These are phyloP conservation scores for Knoxdaviesia capensis DNA, from an alignment of 2,329 filamentous ascomycete genomes.

Conservation along the genomic window DNA sequence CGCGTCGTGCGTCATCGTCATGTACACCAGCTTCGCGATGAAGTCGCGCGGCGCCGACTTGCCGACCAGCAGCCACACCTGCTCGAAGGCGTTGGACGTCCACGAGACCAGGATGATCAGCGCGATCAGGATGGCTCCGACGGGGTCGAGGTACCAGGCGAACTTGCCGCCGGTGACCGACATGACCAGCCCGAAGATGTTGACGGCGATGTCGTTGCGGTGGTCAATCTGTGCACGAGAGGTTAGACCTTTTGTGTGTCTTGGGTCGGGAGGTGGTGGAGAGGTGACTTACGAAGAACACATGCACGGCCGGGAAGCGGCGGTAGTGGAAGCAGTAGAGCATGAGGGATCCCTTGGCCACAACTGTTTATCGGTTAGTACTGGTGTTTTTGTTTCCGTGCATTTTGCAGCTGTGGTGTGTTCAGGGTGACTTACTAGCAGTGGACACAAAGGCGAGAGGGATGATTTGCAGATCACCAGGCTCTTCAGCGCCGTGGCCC, in stretches of 20 bases:
- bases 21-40: constrained; percentile 33
- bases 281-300: constrained; percentile 24
- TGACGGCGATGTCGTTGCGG: constrained; percentile 34
- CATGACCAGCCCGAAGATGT: constrained; percentile 33
- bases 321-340: constrained; percentile 31
- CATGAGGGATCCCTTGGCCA: constrained; percentile 30
- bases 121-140: constrained; percentile 39
- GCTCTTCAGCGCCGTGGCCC: constrained; percentile 19
- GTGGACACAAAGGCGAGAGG: constrained; percentile 33
- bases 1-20: constrained; percentile 30
- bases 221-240: constrained; percentile 23
- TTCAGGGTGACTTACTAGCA: constrained; percentile 22
- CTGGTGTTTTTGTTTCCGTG: not conserved
- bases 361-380: constrained; percentile 14
- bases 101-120: constrained; percentile 41
- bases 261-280: constrained; percentile 1
- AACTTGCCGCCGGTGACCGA: constrained; percentile 29
- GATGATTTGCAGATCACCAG: constrained; percentile 26
- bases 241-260: constrained; percentile 3
- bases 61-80: constrained; percentile 40
- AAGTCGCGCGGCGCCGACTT: constrained; percentile 38
- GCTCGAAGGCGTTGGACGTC: constrained; percentile 38
- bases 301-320: constrained; percentile 31
- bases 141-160: constrained; percentile 40
- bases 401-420: not conserved